Evolutionary conservation across 2,329 filamentous ascomycete genomes (phyloP).

Genomic region (Phyllosticta ampelicida): DNA sequence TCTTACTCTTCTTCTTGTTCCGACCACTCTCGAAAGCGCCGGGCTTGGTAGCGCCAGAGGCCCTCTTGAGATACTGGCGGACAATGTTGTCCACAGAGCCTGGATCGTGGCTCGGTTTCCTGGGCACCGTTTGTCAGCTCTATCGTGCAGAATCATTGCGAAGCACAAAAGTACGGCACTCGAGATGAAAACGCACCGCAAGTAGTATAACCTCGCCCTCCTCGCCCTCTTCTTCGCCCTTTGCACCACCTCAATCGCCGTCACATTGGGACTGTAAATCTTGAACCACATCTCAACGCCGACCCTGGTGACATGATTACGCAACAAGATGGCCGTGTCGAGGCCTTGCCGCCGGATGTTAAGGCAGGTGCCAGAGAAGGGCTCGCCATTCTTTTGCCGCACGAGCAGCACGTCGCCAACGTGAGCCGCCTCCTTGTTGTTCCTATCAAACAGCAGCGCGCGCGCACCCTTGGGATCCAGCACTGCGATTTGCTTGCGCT

Average conservation of each 20-base stretch:
- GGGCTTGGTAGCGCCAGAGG: constrained; percentile 3
- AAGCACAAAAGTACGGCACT: not conserved
- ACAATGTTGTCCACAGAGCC: constrained; percentile 30
- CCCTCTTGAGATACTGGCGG: constrained; percentile 26
- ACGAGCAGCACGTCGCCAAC: constrained; percentile 88
- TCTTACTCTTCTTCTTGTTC: constrained; percentile 20
- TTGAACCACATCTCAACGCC: constrained; percentile 98
- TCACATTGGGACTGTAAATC: constrained; percentile 80
- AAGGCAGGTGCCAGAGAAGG: constrained; percentile 80
- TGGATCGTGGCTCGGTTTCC: constrained; percentile 26
- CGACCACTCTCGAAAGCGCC: constrained; percentile 1
- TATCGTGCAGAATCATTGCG: not conserved
- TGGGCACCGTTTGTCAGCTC: not conserved
- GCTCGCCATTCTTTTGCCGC: constrained; percentile 72
- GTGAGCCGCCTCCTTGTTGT: constrained; percentile 67
- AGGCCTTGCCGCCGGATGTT: constrained; percentile 76
- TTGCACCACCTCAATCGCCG: constrained; percentile 89
- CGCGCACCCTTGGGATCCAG: constrained; percentile 82
- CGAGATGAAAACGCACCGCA: constrained; percentile 45
- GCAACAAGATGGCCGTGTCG: constrained; percentile 77
- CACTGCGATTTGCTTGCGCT: constrained; percentile 54
- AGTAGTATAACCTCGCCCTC: constrained; percentile 79
- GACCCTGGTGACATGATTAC: constrained; percentile 75
- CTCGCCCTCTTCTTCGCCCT: constrained; percentile 72
- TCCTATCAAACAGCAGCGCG: constrained; percentile 65